These are phyloP conservation scores for Pilaira anomala DNA, from an alignment of 192 early-diverging fungal species.

Conservation along the genomic window DNA sequence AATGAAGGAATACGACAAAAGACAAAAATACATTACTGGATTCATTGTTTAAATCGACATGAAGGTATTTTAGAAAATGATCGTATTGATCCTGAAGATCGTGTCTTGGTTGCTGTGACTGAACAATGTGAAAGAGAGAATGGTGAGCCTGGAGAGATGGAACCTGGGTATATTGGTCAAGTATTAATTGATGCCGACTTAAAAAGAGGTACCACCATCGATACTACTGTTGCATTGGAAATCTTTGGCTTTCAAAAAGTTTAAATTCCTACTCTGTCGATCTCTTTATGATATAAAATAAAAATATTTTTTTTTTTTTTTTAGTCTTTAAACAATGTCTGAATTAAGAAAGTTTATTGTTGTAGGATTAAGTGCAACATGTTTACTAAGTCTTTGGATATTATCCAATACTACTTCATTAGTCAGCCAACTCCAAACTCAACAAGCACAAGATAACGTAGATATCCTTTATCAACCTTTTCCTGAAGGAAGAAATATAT, in stretches of 20 bases:
- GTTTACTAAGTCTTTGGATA: too few relatives aligned
- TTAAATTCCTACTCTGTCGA: not conserved
- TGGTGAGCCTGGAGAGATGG: not conserved
- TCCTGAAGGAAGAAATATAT: not conserved
- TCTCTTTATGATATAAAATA: conserved; percentile 1
- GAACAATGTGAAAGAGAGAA: conserved; percentile 13
- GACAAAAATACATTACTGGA: conserved; percentile 25
- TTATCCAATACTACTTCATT: too few relatives aligned
- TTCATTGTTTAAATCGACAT: conserved; percentile 32
- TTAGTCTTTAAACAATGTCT: not conserved
- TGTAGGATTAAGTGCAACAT: too few relatives aligned
- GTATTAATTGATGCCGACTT: conserved; percentile 12
- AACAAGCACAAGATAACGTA: too few relatives aligned
- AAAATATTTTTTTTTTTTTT: not conserved
- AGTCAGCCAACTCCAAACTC: too few relatives aligned
- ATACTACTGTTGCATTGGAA: conserved; percentile 30
- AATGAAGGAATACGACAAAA: not conserved
- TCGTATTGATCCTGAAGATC: conserved; percentile 30
- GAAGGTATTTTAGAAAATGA: conserved; percentile 6
- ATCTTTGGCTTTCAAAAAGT: conserved; percentile 22
- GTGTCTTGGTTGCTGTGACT: conserved; percentile 30
- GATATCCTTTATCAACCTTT: not conserved
- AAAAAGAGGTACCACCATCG: conserved; percentile 16
- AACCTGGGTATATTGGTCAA: conserved; percentile 21
- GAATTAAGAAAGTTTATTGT: too few relatives aligned